phyloP scores from a whole-genome alignment of 164 flowering plant species.

The Echeveria elegans region DNA sequence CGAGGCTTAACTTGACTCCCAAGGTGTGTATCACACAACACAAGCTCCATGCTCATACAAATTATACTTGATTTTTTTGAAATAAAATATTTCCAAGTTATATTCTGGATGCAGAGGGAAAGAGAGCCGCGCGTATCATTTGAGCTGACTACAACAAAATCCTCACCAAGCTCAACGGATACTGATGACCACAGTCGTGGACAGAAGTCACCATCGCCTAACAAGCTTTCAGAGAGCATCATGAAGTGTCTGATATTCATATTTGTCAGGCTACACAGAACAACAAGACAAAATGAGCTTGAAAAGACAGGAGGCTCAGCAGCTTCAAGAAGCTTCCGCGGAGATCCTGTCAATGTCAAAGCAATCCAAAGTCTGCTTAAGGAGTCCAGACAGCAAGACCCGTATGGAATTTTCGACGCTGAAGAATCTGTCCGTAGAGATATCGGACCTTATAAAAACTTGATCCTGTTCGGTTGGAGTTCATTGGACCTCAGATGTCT shows the following conservation, averaged over 20 bases:
- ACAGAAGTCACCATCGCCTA: conserved; percentile 38
- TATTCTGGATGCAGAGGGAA: background rate
- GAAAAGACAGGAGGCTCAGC: conserved; percentile 46
- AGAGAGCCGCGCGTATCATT: conserved; percentile 2
- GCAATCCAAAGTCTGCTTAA: conserved; percentile 32
- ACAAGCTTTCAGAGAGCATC: conserved; percentile 83
- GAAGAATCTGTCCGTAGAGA: conserved; percentile 86
- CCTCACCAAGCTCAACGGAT: conserved; percentile 21
- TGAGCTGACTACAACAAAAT: conserved; percentile 29
- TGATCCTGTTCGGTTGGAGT: conserved; percentile 59
- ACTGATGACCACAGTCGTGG: conserved; percentile 28
- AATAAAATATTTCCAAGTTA: background rate
- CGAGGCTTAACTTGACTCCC: background rate
- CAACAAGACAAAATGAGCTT: conserved; percentile 62
- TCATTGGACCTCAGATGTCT: conserved; percentile 70
- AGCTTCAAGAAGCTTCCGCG: conserved; percentile 59
- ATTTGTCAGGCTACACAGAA: conserved; percentile 60
- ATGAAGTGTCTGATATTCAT: conserved; percentile 83
- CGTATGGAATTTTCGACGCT: conserved; percentile 62
- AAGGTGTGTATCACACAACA: background rate
- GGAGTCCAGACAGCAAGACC: conserved; percentile 75
- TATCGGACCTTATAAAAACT: conserved; percentile 92
- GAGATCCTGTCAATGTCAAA: conserved; percentile 28
- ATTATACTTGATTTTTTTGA: background rate
- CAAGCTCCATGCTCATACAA: background rate